A percentile compares a stretch with the other conserved stretches of the same genome.
phyloP scores from a whole-genome alignment of 1,139 yeast genomes.

The Candida sanyaensis region DNA sequence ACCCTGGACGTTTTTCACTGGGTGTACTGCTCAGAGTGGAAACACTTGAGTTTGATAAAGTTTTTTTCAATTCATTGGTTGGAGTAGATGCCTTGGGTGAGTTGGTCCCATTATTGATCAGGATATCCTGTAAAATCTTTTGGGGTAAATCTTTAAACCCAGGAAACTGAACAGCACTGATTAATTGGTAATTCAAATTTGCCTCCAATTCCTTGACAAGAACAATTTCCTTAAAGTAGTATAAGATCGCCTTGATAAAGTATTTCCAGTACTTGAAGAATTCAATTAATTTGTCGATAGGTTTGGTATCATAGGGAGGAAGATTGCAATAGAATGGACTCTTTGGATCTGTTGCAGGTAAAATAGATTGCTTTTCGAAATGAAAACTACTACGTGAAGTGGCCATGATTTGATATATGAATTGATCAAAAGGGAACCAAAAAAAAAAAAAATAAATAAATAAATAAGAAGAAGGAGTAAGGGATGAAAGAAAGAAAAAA shows the following conservation, averaged over 20 bases:
- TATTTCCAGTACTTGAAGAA: constrained; percentile 73
- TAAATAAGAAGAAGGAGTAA: too few species aligned
- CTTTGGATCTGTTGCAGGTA: constrained; percentile 35
- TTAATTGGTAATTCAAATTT: constrained; percentile 61
- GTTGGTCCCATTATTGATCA: constrained; percentile 10
- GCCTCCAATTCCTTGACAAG: constrained; percentile 71
- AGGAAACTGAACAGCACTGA: constrained; percentile 62
- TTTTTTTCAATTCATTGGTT: constrained; percentile 25
- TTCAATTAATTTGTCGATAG: constrained; percentile 52
- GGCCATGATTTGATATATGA: neutral
- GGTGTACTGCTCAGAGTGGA: neutral
- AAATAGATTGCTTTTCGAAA: constrained; percentile 33
- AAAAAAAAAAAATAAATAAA: neutral
- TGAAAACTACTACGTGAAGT: constrained; percentile 1
- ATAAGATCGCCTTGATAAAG: constrained; percentile 60
- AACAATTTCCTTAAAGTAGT: constrained; percentile 62
- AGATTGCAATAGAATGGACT: constrained; percentile 45
- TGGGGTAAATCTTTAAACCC: constrained; percentile 40
- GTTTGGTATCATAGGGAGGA: constrained; percentile 43
- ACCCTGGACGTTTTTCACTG: constrained; percentile 28
- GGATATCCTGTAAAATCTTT: constrained; percentile 16
- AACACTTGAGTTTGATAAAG: constrained; percentile 19
- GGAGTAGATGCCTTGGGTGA: constrained; percentile 22
- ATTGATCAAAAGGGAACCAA: neutral
- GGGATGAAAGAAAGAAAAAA: neutral